phyloP scores from a whole-genome alignment of 345 rosid species.

The Moringa oleifera region DNA sequence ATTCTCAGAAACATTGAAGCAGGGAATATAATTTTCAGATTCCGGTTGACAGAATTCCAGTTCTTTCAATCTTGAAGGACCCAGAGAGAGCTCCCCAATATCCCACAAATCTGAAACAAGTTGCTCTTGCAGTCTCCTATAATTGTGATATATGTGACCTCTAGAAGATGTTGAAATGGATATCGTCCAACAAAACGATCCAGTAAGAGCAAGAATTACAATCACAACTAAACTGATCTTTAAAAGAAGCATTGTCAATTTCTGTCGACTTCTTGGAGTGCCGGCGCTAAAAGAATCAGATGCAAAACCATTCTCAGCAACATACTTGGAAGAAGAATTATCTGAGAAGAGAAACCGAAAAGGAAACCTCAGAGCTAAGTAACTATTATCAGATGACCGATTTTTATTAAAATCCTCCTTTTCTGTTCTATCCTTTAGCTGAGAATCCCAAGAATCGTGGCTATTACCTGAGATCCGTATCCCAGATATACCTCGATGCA shows the following conservation, averaged over 20 bases:
- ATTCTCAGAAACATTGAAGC: conserved; percentile 70
- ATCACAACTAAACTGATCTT: conserved; percentile 71
- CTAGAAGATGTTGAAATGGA: conserved; percentile 68
- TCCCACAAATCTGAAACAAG: conserved; percentile 85
- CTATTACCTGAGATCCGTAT: conserved; percentile 54
- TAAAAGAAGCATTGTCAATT: conserved; percentile 46
- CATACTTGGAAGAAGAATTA: conserved; percentile 56
- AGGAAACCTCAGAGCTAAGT: conserved; percentile 53
- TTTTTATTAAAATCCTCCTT: conserved; percentile 56
- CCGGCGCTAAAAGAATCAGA: conserved; percentile 45
- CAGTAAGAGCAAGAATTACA: conserved; percentile 56
- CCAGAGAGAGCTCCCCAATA: conserved; percentile 83
- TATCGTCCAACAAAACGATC: conserved; percentile 94
- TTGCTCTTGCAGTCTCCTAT: conserved; percentile 83
- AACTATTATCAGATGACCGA: conserved; percentile 47
- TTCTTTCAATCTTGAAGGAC: conserved; percentile 67
- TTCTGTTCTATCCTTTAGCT: conserved; percentile 70
- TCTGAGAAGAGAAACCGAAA: conserved; percentile 41
- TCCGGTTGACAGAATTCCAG: conserved; percentile 67
- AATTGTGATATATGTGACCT: conserved; percentile 68
- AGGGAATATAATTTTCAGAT: conserved; percentile 73
- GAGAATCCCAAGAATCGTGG: conserved; percentile 63
- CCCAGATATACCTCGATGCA: conserved; percentile 62
- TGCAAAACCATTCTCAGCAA: conserved; percentile 51
- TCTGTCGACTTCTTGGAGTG: conserved; percentile 57